A percentile compares a stretch with the other conserved stretches of the same genome.
These are phyloP conservation scores for Populus euphratica DNA, from an alignment of 345 rosid species.

Conservation along the genomic window DNA sequence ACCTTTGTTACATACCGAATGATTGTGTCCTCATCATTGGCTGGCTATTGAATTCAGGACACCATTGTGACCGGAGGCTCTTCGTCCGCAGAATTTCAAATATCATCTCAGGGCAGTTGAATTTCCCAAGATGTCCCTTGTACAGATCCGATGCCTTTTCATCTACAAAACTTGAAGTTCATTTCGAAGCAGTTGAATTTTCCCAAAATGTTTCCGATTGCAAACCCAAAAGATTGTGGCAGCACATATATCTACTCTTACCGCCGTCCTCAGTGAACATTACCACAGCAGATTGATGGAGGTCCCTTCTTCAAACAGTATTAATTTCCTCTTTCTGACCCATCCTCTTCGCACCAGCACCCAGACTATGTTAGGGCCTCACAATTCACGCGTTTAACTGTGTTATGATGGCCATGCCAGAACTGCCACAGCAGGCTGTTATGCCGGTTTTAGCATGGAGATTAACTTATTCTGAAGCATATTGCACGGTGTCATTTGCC, in stretches of 20 bases:
- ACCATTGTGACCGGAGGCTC: not conserved
- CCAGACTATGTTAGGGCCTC: not conserved
- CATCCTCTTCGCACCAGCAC: not conserved
- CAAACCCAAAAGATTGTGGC: not conserved
- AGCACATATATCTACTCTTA: not conserved
- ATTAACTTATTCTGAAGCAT: not conserved
- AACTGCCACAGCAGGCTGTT: not conserved
- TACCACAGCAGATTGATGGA: not conserved
- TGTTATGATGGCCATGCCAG: too few species aligned
- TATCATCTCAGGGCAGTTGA: not conserved
- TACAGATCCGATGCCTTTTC: too few species aligned
- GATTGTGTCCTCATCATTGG: not conserved
- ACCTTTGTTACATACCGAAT: not conserved
- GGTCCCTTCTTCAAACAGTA: not conserved
- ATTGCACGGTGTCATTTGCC: not conserved
- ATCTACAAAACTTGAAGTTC: too few species aligned
- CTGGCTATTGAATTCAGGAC: not conserved
- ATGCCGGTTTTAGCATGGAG: too few species aligned
- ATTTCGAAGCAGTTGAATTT: too few species aligned
- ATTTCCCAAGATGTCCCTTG: too few species aligned
- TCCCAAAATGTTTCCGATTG: not conserved
- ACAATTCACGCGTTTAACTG: not conserved
- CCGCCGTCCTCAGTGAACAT: not conserved
- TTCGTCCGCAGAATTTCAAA: not conserved
- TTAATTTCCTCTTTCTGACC: not conserved